Percentiles rank a stretch among this genome's conserved stretches.
These are phyloP conservation scores for Kodamaea suecica DNA, from an alignment of 1,139 yeast genomes.

Conservation along the genomic window DNA sequence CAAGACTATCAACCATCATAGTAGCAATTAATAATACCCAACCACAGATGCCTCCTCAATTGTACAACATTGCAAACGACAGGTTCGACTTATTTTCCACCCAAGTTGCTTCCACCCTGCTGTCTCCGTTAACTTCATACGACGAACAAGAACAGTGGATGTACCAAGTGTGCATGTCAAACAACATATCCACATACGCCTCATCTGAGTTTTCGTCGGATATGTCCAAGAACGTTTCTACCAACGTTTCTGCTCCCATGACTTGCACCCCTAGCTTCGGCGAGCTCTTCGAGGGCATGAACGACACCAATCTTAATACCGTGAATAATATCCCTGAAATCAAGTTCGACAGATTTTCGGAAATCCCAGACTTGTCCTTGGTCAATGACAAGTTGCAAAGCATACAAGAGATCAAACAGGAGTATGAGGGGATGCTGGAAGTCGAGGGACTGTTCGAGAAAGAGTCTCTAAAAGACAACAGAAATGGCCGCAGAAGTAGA, in stretches of 20 bases:
- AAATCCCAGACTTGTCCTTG: constrained; percentile 5
- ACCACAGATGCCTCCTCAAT: too few relatives aligned
- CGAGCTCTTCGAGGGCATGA: constrained; percentile 5
- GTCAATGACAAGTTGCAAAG: constrained; percentile 6
- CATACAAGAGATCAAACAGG: constrained; percentile 2
- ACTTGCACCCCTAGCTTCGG: constrained; percentile 6
- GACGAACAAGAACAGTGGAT: constrained; percentile 6
- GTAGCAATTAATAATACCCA: too few relatives aligned
- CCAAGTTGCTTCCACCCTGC: constrained; percentile 5
- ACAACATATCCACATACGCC: constrained; percentile 1
- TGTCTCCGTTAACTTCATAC: constrained; percentile 6
- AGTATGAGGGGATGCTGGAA: constrained; percentile 1
- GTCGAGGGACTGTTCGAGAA: neutral
- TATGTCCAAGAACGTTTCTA: neutral
- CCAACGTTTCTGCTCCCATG: constrained; percentile 4
- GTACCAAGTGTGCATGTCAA: constrained; percentile 5
- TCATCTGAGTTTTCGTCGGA: constrained; percentile 4
- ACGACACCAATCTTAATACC: too few relatives aligned
- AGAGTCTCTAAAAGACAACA: too few relatives aligned
- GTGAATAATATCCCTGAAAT: too few relatives aligned
- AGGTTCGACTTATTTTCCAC: constrained; percentile 5
- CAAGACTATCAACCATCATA: too few relatives aligned
- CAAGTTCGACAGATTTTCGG: constrained; percentile 1
- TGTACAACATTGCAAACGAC: constrained; percentile 3
- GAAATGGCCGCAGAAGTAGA: too few relatives aligned